Evolutionary conservation across 441 rosid species (phyloP), one percentile per base, ranked within the genome.

Genomic region (Theobroma grandiflorum): DNA sequence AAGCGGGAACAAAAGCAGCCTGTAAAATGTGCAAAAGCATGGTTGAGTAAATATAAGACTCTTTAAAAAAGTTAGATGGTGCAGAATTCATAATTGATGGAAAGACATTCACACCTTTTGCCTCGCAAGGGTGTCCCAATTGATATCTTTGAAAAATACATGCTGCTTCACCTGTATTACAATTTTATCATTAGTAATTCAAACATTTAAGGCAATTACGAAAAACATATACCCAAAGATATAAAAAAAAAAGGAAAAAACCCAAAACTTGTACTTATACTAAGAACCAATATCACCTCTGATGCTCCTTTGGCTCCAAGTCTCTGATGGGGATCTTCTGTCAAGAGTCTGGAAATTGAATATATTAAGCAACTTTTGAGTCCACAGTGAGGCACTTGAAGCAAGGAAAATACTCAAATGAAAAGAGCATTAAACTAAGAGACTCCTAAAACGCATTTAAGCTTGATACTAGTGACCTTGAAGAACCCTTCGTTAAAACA

Each of bases 81-180:
- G 57, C 45, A 45, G 63, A 75, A 35, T 12, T 59, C 57, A 71
- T 3, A 20, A 52, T 8, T 49, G 38, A 72, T 50, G 45, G 61
- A n/a, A 76, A 62, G 22, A 74, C 16, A 63, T 40, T 35, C 75
- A 80, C 68, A 95, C 99, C 97, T 95, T 97, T 84, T 97, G 99
- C 79, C 99, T 88, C n/a, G 98, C 98, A 85, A 97, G 94, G 18
- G 99, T 97, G 81, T 93, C 96, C 99, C 99, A 97, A 78, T 93
- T 95, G 80, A 95, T 92, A 84, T 97, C 90, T 84, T 95, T 97
- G 84, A 97, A 95, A 89, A 97, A 97, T 68, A 78, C 76, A 79
- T 97, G 99, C 85, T 91, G 91, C 87, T 95, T 97, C 78, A 97
- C 99, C 99, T 97, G 92, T 50, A 85, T 38, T 65, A 77, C 72